Evolutionary conservation across 139 green algal genomes (phyloP), one percentile per base, ranked within the genome.

Genomic region (Chlorella sorokiniana): DNA sequence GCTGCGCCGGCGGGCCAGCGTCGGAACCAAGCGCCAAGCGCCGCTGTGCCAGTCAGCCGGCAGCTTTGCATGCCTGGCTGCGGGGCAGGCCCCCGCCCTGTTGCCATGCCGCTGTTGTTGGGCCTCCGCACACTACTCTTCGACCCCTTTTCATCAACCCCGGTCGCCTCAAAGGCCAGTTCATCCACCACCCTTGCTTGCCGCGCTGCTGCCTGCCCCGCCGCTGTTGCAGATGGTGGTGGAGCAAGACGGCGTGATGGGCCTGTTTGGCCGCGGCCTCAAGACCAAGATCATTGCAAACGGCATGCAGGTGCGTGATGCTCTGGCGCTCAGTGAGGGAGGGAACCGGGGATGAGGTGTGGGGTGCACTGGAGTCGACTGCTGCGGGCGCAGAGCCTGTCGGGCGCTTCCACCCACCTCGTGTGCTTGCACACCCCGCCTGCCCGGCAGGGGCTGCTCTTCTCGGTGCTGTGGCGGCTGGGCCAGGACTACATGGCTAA

Each of bases 231-330:
- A 93, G 90, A 81, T 85, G 31, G 88, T 98, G 14, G 68, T 97
- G 3, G 85, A 83, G 29, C 92, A 95, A 82, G 95, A 97, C 56
- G 95, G 95, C n/a, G 51, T 96, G 27, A 10, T 87, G 27, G 95
- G 94, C 29, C 84, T 98, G 48, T 91, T 97, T 65, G 91, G 90
- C 27, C 87, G 95, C 4, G 94, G 94, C 27, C 84, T 98, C 23
- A 93, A 93, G 68, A 97, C 94, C 27, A 94, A 95, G 71, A 93
- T 98, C 62, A 51, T 97, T 7, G 84, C 92, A 31, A 98, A 98
- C 79, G 92, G 92, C 44, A 83, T 95, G 20, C 92, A 92, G 77
- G 85, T 81, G 75, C 11, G 68, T 9, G n/a, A 6, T 38, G 27
- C 2, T 2, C 61, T 68, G 14, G 33, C 14, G 14, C 16, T 11